A percentile compares a stretch with the other conserved stretches of the same genome.
Conservation (phyloP, 352 stramenopile species). For the Globisporangium alternatum region DNA sequence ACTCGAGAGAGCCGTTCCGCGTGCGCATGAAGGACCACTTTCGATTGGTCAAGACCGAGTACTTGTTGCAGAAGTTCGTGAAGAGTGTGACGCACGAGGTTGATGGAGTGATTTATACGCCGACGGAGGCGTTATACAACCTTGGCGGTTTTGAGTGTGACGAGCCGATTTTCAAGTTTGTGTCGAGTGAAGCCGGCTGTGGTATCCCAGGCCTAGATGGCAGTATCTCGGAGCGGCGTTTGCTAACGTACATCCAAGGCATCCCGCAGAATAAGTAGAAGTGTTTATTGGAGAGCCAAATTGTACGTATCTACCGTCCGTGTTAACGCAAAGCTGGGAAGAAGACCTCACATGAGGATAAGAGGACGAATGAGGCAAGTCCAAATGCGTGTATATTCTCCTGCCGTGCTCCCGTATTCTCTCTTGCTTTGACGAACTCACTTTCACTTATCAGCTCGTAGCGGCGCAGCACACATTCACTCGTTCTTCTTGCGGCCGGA, state of each 20-base stretch:
- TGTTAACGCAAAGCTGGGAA: background rate
- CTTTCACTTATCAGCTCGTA: background rate
- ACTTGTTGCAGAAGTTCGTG: constrained; percentile 84
- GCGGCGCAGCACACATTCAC: constrained; percentile 14
- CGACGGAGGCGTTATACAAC: constrained; percentile 80
- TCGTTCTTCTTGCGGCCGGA: constrained; percentile 53
- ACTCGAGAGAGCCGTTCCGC: constrained; percentile 77
- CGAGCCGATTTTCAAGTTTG: constrained; percentile 88
- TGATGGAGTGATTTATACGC: constrained; percentile 85
- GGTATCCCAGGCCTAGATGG: constrained; percentile 80
- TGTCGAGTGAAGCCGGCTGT: constrained; percentile 70
- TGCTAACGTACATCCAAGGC: constrained; percentile 80
- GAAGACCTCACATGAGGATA: constrained; percentile 8
- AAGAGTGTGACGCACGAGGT: constrained; percentile 84
- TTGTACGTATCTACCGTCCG: constrained; percentile 7
- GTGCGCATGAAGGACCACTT: constrained; percentile 91
- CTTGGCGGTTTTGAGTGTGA: constrained; percentile 82
- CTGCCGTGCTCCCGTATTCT: background rate
- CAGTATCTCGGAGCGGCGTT: constrained; percentile 70
- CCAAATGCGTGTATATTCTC: constrained; percentile 6
- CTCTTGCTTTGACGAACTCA: background rate
- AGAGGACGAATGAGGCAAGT: constrained; percentile 15
- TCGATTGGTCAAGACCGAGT: constrained; percentile 82
- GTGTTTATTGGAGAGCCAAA: constrained; percentile 14
- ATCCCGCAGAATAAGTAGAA: constrained; percentile 55